A percentile compares a stretch with the other conserved stretches of the same genome.
Conservation (phyloP, 257 asterid genomes). For the Apocynum venetum region DNA sequence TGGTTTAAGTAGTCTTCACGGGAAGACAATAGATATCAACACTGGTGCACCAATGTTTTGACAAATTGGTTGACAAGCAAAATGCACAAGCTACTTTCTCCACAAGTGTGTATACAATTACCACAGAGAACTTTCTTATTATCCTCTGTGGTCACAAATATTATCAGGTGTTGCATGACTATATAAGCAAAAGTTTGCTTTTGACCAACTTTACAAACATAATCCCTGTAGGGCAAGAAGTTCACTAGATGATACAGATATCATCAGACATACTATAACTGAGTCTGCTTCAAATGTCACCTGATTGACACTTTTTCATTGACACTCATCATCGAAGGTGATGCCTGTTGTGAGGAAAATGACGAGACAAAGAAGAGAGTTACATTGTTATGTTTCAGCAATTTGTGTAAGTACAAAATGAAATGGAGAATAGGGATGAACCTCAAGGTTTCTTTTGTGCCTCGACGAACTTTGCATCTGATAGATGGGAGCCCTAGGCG, state of each 20-base stretch:
- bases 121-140: neutral
- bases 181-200: neutral
- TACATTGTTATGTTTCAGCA: too few species aligned
- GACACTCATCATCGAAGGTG: constrained; percentile 37
- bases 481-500: constrained; percentile 80
- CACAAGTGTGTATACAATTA: neutral
- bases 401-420: neutral
- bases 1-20: too few species aligned
- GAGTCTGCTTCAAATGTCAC: neutral
- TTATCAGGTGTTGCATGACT: neutral
- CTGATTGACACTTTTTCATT: neutral
- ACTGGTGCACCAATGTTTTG: too few species aligned
- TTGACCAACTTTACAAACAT: neutral
- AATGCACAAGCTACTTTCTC: neutral
- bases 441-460: constrained; percentile 94
- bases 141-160: neutral
- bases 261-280: too few species aligned
- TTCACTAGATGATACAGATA: neutral
- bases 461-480: constrained; percentile 90
- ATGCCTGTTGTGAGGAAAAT: constrained; percentile 57
- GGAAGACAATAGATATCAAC: too few species aligned
- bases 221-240: neutral
- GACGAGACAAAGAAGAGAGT: neutral
- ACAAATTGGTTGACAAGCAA: neutral
- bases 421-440: constrained; percentile 7